Evolutionary conservation across 805 yeast species (phyloP), one percentile per base, ranked within the genome.

Genomic region (Candida gorgasii): DNA sequence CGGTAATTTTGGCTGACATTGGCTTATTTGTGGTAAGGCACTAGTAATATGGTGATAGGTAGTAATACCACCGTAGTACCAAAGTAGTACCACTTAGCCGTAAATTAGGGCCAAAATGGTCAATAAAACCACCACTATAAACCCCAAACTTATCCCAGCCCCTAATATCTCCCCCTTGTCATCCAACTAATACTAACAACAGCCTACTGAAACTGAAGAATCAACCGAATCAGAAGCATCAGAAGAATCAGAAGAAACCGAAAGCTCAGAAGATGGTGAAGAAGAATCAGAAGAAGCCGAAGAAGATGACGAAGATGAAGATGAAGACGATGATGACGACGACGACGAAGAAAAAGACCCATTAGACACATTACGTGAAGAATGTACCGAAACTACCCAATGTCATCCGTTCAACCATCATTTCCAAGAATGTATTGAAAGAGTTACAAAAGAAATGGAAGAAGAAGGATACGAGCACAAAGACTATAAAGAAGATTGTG

Each of bases 401-500:
- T 86, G 95, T 69, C 75, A 82, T 55, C 81, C 81, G 52, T 77
- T 77, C 65, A 79, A 80, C 58, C 97, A 90, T 72, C 97, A 90
- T 72, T 89, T 84, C 72, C 82, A 86, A 50, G 97, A 90, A 71
- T 92, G 99, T 79, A 82, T 82, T 46, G 97, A 87, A 72, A 89
- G 97, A 76, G 98, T 92, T 52, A 82, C 93, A 52, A 80, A 83
- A 65, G 95, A 82, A 57, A 78, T 75, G 75, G 88, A 89, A 72
- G 90, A 87, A 61, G 85, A 79, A 54, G 95, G 75, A 55, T 90
- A 92, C 65, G 96, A 70, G 20, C 83, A 85, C 45, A 79, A 78
- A 58, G 82, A 75, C 8, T 76, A 88, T 77, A 92, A 92, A 73
- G 99, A 92, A 76, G 97, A 92, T 72, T 92, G 99, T 78, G 85